Evolutionary conservation across 2,329 filamentous ascomycete species (phyloP), one percentile per base, ranked within the genome.

Genomic region (Xylariaceae sp.): DNA sequence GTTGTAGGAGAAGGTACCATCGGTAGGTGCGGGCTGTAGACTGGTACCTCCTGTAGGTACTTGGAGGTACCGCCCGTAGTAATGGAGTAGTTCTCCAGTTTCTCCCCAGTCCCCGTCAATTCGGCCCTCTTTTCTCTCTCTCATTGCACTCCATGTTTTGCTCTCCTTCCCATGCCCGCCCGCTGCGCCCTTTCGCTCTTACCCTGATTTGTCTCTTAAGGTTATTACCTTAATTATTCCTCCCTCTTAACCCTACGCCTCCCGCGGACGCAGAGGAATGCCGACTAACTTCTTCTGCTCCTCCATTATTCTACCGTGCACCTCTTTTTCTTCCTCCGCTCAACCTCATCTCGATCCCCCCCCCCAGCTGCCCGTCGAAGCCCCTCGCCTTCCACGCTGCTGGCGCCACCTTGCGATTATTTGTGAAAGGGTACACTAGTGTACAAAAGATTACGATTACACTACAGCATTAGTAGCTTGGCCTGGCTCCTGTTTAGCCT

Each of bases 251-350:
- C 53, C 42, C 57, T 45, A 47, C 23, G 23, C 23, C 23, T 35
- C 42, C 13, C 42, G 18, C 23, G 23, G 23, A 30, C 23, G 23
- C 23, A 30, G 23, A 30, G 23, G 23, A 30, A 30, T 30, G 23
- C 23, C 23, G 23, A 30, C 23, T 30, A 30, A 30, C 44, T 48
- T 51, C 53, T 52, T 53, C 48, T 53, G 52, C 56, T 37, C 54
- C 59, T 42, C 52, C 18, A 49, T 51, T 4, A 30, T 30, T 30
- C 23, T 30, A 30, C 23, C 23, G 23, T 30, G 23, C 4, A 4
- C 53, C 56, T 56, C 56, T 58, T 58, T 53, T 56, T 51, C 44
- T 45, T 45, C 13, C 37, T 51, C 37, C 30, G 18, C 54, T 23
- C 23, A 30, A 30, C 23, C 23, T 30, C 23, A 30, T 30, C 23